phyloP scores from a whole-genome alignment of 164 flowering plant genomes.

The Vitis cinerea region DNA sequence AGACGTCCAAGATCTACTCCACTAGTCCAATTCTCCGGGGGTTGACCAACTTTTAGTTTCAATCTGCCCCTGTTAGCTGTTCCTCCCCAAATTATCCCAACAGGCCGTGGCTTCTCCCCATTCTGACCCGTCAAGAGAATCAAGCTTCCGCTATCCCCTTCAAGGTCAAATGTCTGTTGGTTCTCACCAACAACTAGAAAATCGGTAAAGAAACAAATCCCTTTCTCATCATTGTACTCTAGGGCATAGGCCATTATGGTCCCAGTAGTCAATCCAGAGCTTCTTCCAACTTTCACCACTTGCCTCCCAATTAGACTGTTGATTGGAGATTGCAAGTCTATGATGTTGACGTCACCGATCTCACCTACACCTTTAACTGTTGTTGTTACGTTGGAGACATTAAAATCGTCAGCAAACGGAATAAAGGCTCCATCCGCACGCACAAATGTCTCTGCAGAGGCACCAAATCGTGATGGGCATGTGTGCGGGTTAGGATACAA shows the following conservation, averaged over 20 bases:
- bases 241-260: slow-evolving; percentile 91
- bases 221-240: slow-evolving; percentile 93
- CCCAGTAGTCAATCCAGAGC: slow-evolving; percentile 92
- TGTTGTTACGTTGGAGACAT: slow-evolving; percentile 64
- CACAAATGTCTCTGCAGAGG: slow-evolving; percentile 84
- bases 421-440: slow-evolving; percentile 96
- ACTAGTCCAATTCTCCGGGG: slow-evolving; percentile 97
- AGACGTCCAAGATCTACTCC: slow-evolving; percentile 98
- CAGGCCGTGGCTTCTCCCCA: slow-evolving; percentile 73
- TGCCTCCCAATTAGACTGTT: slow-evolving; percentile 77
- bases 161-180: slow-evolving; percentile 89
- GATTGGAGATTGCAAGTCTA: slow-evolving; percentile 79
- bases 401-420: slow-evolving; percentile 83
- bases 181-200: slow-evolving; percentile 94
- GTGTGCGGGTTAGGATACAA: slow-evolving; percentile 25
- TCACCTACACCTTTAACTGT: slow-evolving; percentile 79
- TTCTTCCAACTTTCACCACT: slow-evolving; percentile 91
- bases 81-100: slow-evolving; percentile 98
- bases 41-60: slow-evolving; percentile 80
- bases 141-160: slow-evolving; percentile 97
- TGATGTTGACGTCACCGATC: slow-evolving; percentile 65
- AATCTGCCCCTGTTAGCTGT: slow-evolving; percentile 95
- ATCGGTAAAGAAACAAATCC: slow-evolving; percentile 91
- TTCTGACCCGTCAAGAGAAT: slow-evolving; percentile 66
- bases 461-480: slow-evolving; percentile 19